A percentile compares a stretch with the other conserved stretches of the same genome.
These are phyloP conservation scores for Pythium brassicae DNA, from an alignment of 352 stramenopile species.

Conservation along the genomic window DNA sequence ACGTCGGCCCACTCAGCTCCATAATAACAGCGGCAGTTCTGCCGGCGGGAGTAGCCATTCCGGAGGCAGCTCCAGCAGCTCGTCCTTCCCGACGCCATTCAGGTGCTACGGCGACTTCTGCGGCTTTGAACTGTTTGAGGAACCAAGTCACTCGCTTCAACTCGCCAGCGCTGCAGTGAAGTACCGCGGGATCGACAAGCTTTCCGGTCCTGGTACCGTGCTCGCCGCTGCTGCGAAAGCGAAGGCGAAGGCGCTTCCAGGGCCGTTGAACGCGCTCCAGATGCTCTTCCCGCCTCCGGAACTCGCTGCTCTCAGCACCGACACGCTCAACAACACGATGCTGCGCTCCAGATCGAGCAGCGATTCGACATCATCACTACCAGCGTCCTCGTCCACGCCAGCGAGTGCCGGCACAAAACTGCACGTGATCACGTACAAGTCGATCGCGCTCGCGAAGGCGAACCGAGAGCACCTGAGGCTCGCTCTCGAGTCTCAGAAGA, in stretches of 20 bases:
- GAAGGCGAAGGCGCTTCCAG: conserved; percentile 13
- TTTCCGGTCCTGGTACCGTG: not conserved
- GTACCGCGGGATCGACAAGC: not conserved
- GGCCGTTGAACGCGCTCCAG: conserved; percentile 27
- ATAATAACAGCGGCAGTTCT: not conserved
- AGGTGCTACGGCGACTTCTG: conserved; percentile 80
- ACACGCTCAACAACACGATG: conserved; percentile 33
- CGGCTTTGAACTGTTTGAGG: conserved; percentile 39
- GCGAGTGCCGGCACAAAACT: conserved; percentile 21
- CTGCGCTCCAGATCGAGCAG: conserved; percentile 8
- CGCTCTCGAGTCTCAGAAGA: conserved; percentile 8
- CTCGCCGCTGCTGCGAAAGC: not conserved
- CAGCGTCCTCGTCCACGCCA: not conserved
- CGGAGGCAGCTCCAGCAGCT: not conserved
- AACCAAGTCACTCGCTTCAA: conserved; percentile 10
- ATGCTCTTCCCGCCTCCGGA: conserved; percentile 55
- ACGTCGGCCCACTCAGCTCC: not conserved
- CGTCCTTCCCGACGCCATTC: conserved; percentile 61
- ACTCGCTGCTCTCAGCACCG: conserved; percentile 27
- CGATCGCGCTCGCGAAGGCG: conserved; percentile 62
- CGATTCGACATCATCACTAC: not conserved
- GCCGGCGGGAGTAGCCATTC: not conserved
- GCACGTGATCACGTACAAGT: conserved; percentile 69
- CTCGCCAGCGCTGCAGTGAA: not conserved
- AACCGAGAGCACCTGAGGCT: conserved; percentile 44